Evolutionary conservation across 768 basidiomycete species (phyloP).

Genomic region (Pisolithus tinctorius): DNA sequence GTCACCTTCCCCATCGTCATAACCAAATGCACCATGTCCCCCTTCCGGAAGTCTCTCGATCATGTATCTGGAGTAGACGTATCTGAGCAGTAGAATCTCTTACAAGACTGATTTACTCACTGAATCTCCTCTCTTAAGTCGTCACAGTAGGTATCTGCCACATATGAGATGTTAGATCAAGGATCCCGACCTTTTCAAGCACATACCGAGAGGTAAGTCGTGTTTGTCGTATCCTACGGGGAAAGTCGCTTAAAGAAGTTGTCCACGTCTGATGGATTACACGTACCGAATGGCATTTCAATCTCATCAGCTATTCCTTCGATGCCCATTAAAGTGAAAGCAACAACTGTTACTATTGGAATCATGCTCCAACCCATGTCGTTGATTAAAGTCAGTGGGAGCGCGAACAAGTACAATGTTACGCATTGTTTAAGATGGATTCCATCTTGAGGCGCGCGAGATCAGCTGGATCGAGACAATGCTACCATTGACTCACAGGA

Average conservation of each 20-base stretch:
- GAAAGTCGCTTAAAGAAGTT: slow-evolving; percentile 4
- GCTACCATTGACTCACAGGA: slow-evolving; percentile 44
- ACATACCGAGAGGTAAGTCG: slow-evolving; percentile 70
- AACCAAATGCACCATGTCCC: slow-evolving; percentile 63
- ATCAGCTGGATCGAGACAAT: neutral
- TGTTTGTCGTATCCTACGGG: slow-evolving; percentile 48
- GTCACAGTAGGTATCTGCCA: slow-evolving; percentile 71
- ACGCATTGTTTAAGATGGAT: slow-evolving; percentile 95
- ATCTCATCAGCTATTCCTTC: slow-evolving; percentile 95
- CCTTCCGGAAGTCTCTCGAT: slow-evolving; percentile 67
- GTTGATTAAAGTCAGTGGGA: slow-evolving; percentile 81
- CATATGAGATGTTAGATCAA: neutral
- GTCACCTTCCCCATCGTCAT: slow-evolving; percentile 78
- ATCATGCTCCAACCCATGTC: slow-evolving; percentile 81
- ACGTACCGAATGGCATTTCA: slow-evolving; percentile 87
- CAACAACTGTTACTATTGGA: slow-evolving; percentile 79
- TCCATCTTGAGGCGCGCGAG: slow-evolving; percentile 45
- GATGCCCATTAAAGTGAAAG: slow-evolving; percentile 91
- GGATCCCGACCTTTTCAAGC: neutral
- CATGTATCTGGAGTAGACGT: slow-evolving; percentile 44
- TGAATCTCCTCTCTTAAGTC: slow-evolving; percentile 82
- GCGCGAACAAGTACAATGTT: slow-evolving; percentile 84
- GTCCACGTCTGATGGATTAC: neutral
- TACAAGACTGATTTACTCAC: slow-evolving; percentile 36
- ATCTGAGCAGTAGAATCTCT: slow-evolving; percentile 3